Conservation (phyloP, 345 rosid genomes). For the Euclidium syriacum region DNA sequence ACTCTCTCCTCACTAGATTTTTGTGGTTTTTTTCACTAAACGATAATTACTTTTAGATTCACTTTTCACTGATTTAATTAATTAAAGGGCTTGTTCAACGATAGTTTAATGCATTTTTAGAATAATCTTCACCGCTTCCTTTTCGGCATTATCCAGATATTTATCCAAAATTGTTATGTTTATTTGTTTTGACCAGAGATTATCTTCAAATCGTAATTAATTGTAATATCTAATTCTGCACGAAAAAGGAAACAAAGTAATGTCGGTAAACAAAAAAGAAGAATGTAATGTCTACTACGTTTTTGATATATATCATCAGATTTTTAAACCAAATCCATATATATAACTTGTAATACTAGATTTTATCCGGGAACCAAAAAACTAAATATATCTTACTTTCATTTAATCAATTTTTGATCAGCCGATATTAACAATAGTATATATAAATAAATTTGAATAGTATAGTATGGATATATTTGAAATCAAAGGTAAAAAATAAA, state of each 20-base stretch:
- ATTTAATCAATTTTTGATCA: no score
- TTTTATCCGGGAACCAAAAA: no score
- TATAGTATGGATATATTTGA: no score
- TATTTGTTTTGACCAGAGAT: neutral
- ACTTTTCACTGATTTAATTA: no score
- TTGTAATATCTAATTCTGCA: neutral
- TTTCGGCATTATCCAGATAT: neutral
- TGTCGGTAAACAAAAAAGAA: neutral
- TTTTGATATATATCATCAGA: no score
- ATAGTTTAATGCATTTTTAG: neutral
- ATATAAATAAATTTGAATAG: no score
- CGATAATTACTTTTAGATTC: neutral
- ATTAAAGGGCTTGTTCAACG: conserved; percentile 2
- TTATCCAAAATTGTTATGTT: neutral
- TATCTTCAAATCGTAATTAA: neutral
- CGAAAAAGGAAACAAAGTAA: neutral
- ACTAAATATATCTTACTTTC: no score
- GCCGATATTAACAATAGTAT: no score
- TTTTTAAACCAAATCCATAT: neutral
- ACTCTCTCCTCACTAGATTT: neutral
- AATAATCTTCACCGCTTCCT: neutral
- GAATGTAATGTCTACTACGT: neutral
- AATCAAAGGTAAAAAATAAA: no score
- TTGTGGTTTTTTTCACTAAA: neutral
- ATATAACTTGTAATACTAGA: no score